Conservation (phyloP, 2,329 filamentous ascomycete genomes). For the Xylaria arbuscula region DNA sequence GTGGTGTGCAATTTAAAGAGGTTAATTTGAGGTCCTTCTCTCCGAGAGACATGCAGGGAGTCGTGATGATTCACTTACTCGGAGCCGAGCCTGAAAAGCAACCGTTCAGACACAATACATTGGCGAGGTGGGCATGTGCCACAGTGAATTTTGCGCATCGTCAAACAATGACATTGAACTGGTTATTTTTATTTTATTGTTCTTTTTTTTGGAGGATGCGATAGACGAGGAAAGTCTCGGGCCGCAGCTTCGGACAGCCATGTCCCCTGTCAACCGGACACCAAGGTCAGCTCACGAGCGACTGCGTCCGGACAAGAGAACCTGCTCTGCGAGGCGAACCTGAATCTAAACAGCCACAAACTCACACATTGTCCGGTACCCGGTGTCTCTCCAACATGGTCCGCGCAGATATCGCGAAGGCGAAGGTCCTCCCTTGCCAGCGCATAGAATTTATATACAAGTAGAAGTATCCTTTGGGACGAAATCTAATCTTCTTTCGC, state of each 20-base stretch:
- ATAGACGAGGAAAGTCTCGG: constrained; percentile 15
- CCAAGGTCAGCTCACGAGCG: constrained; percentile 28
- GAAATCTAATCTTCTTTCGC: neutral
- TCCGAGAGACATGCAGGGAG: neutral
- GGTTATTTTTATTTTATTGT: neutral
- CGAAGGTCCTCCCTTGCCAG: neutral
- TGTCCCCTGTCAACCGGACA: constrained; percentile 41
- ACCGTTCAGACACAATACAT: neutral
- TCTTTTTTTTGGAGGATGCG: constrained; percentile 5
- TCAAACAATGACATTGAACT: neutral
- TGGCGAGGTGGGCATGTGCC: neutral
- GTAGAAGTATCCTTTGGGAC: constrained; percentile 1
- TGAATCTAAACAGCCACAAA: constrained; percentile 35
- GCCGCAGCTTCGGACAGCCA: constrained; percentile 25
- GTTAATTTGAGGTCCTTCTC: neutral
- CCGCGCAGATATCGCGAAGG: constrained; percentile 15
- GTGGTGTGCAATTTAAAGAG: neutral
- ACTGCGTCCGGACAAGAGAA: constrained; percentile 27
- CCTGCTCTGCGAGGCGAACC: constrained; percentile 24
- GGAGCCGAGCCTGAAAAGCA: constrained; percentile 18
- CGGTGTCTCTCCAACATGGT: constrained; percentile 46
- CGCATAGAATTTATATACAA: constrained; percentile 32
- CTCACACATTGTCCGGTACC: constrained; percentile 40
- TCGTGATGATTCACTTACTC: neutral
- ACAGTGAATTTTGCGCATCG: neutral